Base-by-base conservation (phyloP, 176 grass and related monocot genomes). In the Avena eriantha region DNA sequence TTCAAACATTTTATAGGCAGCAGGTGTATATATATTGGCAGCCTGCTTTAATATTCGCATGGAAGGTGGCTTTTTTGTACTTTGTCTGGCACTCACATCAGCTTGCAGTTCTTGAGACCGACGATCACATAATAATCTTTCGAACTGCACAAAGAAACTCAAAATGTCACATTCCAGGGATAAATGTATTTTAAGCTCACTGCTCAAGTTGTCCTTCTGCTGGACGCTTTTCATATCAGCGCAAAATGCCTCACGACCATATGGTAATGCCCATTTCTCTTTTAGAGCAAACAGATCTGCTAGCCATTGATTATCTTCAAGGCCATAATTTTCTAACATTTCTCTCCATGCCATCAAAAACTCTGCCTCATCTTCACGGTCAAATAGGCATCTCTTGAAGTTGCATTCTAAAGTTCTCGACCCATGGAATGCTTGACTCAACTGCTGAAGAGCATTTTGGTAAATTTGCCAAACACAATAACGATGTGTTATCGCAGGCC, bases 1-100 rank as follows among this genome's bases (percentile, higher is more conserved):
- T 86, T 98, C 95, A 85, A 98, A 98, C 95, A 98, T 95, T 92
- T 93, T 93, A 88, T 93, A 95, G 69, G 93, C 95, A 74, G 93
- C 78, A 81, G 95, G 93, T 21, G 95, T 98, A 78, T 98, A 93
- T 29, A 78, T 88, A 95, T 90, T 93, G 41, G 91, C 89, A 84
- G 93, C 91, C 86, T 98, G 93, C 88, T 86, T 90, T 63, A 95
- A 88, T 80, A 98, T 92, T 66, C 95, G 86, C 91, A 98, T 98
- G 68, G 95, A 90, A 77, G 91, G 95, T 75, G 91, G 81, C 64
- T 95, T 98, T 65, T 95, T 95, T 68, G 76, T 92, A 82, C 83
- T 90, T 54, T 90, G 85, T 79, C 45, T 87, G 16, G 88, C 84
- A 88, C 81, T 90, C 49, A 90, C 63, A 80, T 98, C 93, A 88